Base-by-base conservation (phyloP, 2,329 filamentous ascomycete species). In the Colletotrichum sojae region DNA sequence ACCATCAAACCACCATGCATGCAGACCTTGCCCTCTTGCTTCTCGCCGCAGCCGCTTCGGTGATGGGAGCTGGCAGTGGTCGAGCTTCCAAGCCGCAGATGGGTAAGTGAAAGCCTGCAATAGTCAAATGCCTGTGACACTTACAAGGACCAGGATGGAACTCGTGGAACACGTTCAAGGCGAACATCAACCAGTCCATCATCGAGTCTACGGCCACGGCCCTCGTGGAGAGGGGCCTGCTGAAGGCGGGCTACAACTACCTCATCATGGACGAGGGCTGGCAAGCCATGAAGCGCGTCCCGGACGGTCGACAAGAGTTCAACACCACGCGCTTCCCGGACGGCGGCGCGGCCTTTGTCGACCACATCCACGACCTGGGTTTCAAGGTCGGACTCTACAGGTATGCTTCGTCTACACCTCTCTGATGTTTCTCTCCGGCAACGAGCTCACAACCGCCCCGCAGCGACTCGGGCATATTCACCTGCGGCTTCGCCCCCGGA, bases 321-420 rank as follows among this genome's bases (percentile, higher is more conserved):
- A 68, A 63, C 22, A 22, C 40, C 20, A 59, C 60, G 13, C 61
- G 55, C 8, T 69, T 65, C 27, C 61, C 54, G 6, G 55, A 69
- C 27, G 63, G 62, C 18, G 86, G 88, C 72, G 77, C 78, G 13
- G 74, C 79, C 18, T 76, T 88, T 2, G 83, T 83, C 1, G 80
- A 86, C 64, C 73, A 79, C 27, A 74, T 88, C 8, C 87, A 89
- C 72, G 75, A 70, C 0, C 73, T 86, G 36, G 84, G 82, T 1
- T 74, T 89, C 51, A 80, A 83, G 16, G 85, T 87, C 67, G 87
- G 87, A 39, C 87, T 88, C 76, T 88, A 88, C 73, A 82, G 79
- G 66, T 65, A 56, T 4, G 5, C 20, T 3, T 0, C 6, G 9
- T 31, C 27, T 9, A 31, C 27, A 36, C 9, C 5, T 36, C 31